Percentiles rank a stretch among this genome's conserved stretches.
phyloP scores from a whole-genome alignment of 2,329 filamentous ascomycete species.

The Westerdykella sp. region DNA sequence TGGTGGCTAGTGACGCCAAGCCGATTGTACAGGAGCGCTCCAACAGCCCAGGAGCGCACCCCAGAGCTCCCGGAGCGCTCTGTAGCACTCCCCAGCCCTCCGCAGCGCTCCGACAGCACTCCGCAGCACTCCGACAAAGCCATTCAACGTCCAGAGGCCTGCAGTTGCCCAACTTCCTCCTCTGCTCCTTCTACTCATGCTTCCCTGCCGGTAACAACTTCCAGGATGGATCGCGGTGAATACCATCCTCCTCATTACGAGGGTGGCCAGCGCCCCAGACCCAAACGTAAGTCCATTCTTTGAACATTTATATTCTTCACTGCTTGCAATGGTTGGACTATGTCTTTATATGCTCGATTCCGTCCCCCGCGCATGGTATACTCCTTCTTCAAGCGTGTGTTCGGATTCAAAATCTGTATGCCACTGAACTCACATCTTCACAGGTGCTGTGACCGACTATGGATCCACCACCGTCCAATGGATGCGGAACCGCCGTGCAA shows the following conservation, averaged over 20 bases:
- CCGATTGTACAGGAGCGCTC: too few relatives aligned
- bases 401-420: neutral
- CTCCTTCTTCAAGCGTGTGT: neutral
- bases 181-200: neutral
- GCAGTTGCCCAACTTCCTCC: neutral
- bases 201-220: neutral
- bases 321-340: neutral
- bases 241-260: slow-evolving; percentile 29
- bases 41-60: too few relatives aligned
- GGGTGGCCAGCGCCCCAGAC: slow-evolving; percentile 27
- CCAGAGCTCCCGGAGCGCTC: too few relatives aligned
- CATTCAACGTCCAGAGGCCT: neutral
- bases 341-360: neutral
- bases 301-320: too few relatives aligned
- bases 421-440: neutral
- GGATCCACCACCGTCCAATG: slow-evolving; percentile 84
- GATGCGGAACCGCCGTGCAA: slow-evolving; percentile 75
- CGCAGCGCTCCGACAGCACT: too few relatives aligned
- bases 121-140: slow-evolving; percentile 4
- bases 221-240: slow-evolving; percentile 32
- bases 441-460: slow-evolving; percentile 90
- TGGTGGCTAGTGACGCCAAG: too few relatives aligned
- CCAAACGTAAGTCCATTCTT: slow-evolving; percentile 28
- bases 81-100: too few relatives aligned
- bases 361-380: too few relatives aligned